Evolutionary conservation across 768 basidiomycete species (phyloP), one percentile per base, ranked within the genome.

Genomic region (Mycena rebaudengoi): DNA sequence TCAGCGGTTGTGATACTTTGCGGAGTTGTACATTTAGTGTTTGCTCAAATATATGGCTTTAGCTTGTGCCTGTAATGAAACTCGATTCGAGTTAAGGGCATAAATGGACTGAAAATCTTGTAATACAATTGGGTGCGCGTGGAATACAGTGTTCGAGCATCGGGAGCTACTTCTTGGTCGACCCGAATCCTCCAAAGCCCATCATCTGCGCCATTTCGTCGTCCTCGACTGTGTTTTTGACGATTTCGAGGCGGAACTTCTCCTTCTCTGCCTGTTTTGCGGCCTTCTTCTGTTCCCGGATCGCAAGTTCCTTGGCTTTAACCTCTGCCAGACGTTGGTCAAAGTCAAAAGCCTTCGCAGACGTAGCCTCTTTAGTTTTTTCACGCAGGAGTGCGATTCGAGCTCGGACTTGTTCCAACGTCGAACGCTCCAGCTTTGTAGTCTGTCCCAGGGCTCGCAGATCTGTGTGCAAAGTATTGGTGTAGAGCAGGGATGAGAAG

Each of bases 391-490:
- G 80, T 0, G 94, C 93, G 77, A 99, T 99, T 62, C 92, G 89
- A 6, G 90, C 90, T 44, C 95, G 92, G 53, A 99, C 98, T 79
- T 99, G 95, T 67, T 90, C 89, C 18, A 99, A 78, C 0, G 96
- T 96, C 2, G 98, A 98, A 18, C 96, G 87, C 70, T 89, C 90
- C 56, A 98, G 83, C 56, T 90, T 91, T 20, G 97, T 99, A 2
- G 95, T 95, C 79, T 99, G 98, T n/a, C 98, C 98, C n/a, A 99
- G 70, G 25, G 83, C 86, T 40, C 95, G 90, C 51, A 99, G 83
- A 83, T 99, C 98, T 99, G 74, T 12, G 35, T 6, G 23, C 4
- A 33, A 33, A 28, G 48, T 23, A 51, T 43, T 53, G 56, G 65
- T 56, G 23, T 45, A 39, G 28, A 40, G 30, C n/a, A 5, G 49